These are phyloP conservation scores for Russula vinacea DNA, from an alignment of 768 basidiomycete genomes.

Conservation along the genomic window DNA sequence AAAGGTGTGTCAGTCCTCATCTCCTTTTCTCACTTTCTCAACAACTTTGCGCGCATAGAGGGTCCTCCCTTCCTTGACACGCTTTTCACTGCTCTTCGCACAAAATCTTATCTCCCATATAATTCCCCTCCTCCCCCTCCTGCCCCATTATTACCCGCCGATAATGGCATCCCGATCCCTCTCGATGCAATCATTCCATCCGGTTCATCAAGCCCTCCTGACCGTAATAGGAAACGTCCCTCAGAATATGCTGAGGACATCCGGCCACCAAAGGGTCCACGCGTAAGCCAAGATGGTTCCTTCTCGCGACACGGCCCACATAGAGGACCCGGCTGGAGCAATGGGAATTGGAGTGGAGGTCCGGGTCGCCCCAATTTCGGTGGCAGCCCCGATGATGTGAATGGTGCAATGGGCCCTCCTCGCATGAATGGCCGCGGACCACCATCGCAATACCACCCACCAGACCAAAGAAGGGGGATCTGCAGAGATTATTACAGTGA, in stretches of 20 bases:
- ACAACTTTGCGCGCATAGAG: conserved; percentile 43
- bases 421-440: conserved; percentile 30
- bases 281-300: conserved; percentile 60
- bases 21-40: conserved; percentile 21
- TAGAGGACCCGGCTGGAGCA: conserved; percentile 38
- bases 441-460: conserved; percentile 54
- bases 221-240: conserved; percentile 63
- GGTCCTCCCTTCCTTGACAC: conserved; percentile 75
- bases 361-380: conserved; percentile 34
- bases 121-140: conserved; percentile 40
- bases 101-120: conserved; percentile 84
- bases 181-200: conserved; percentile 59
- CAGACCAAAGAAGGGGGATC: conserved; percentile 69
- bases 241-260: conserved; percentile 58
- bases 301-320: conserved; percentile 61
- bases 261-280: conserved; percentile 67
- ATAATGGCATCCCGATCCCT: conserved; percentile 78
- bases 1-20: conserved; percentile 52
- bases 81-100: conserved; percentile 79
- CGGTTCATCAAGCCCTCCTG: conserved; percentile 43
- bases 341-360: conserved; percentile 35
- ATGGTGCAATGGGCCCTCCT: conserved; percentile 30
- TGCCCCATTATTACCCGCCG: conserved; percentile 41
- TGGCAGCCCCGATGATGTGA: conserved; percentile 37
- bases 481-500: conserved; percentile 93